Base-by-base conservation (phyloP, 495 filamentous ascomycete genomes). In the Glutinoglossum americanum region DNA sequence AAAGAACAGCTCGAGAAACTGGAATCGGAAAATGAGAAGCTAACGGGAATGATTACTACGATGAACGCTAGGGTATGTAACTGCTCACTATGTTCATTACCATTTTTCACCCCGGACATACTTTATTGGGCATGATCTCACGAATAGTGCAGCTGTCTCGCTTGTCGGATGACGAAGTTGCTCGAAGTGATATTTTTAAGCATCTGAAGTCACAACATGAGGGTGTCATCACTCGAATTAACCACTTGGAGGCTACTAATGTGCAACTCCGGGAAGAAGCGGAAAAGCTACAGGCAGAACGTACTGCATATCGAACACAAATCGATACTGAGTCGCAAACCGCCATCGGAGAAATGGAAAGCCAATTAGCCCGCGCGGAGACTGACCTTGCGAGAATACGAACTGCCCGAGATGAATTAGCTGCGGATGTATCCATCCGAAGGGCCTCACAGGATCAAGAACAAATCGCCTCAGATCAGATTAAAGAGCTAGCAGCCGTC, bases 131-230 rank as follows among this genome's bases (percentile, higher is more conserved):
- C 53, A 44, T 60, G 15, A 0, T 19, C 58, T 60, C 6, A 60
- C 28, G 6, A 39, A 17, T 58, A 9, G 39, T 47, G n/a, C 63
- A 79, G 76, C 70, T 75, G 55, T 79, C 85, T 1, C 81, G 78
- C 57, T 72, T 92, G 41, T 82, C 84, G 0, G 90, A 98, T 63
- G 92, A 98, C 56, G 92, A 98, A 63, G 96, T 94, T 66, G 82
- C 87, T 45, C 78, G 84, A 55, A 94, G 87, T 37, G 86, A 96
- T 62, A 74, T 94, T 10, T 97, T 96, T 74, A 95, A 94, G 67
- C 77, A 82, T 60, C 76, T 96, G 59, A 93, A 87, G 69, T 79
- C 78, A 28, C 87, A 94, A 62, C 83, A 94, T 63, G 89, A 96
- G 60, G 93, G 96, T 65, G 79, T 93, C 19, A 85, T 95, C 56